These are phyloP conservation scores for Ganoderma sinense DNA, from an alignment of 1,284 basidiomycete genomes.

Conservation along the genomic window DNA sequence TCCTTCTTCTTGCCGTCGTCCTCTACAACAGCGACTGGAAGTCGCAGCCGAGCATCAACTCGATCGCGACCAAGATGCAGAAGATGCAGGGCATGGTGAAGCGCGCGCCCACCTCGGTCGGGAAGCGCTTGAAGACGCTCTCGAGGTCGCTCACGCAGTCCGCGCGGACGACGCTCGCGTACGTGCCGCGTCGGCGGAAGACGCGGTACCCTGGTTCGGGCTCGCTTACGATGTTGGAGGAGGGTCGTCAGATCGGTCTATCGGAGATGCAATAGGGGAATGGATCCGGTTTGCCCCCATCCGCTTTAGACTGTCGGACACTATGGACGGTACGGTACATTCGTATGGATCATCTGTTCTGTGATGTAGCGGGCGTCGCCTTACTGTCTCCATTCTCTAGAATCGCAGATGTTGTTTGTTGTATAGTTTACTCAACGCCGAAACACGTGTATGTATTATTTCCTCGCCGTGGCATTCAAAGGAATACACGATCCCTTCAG, in stretches of 20 bases:
- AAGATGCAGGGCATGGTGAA: not conserved
- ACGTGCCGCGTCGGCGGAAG: not conserved
- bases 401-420: no score
- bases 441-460: not conserved
- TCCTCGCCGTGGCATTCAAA: not conserved
- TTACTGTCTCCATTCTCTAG: no score
- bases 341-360: not conserved
- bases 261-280: not conserved
- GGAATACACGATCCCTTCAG: not conserved
- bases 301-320: no score
- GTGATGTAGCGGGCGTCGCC: no score
- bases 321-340: not conserved
- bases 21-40: constrained; percentile 1
- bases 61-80: constrained; percentile 1
- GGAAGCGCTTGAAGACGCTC: not conserved
- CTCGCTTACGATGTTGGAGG: not conserved
- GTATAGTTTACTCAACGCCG: not conserved
- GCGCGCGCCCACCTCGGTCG: not conserved
- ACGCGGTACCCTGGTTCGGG: not conserved
- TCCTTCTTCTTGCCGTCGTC: not conserved
- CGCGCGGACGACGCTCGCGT: not conserved
- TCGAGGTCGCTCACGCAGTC: not conserved
- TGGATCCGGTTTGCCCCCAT: not conserved
- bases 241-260: not conserved
- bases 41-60: constrained; percentile 2